Base-by-base conservation (phyloP, 2,329 filamentous ascomycete species). In the Diaporthe humulicola region DNA sequence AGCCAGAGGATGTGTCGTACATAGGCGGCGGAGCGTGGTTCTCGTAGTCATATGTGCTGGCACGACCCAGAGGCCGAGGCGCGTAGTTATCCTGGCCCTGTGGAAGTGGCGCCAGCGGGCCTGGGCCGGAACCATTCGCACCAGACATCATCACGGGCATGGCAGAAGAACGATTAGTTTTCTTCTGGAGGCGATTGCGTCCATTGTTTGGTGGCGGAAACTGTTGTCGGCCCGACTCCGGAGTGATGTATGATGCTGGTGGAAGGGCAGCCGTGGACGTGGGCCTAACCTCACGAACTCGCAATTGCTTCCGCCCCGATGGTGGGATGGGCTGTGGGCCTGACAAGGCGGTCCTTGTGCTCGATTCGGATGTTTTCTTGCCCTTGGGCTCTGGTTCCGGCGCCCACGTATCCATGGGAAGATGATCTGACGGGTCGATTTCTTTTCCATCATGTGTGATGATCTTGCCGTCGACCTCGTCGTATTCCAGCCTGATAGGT, bases 401-500 rank as follows among this genome's bases (percentile, higher is more conserved):
- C 2, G 93, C 93, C 93, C 93, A 95, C 1, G 91, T 91, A 73
- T 94, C 91, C 81, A 95, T 90, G 0, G 94, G 94, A 19, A 96
- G 87, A 80, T 96, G 94, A 82, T 96, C 94, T 0, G 93, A 95
- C 1, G 94, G 94, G 80, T 96, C 94, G 73, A 96, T 89, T 79
- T 95, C 93, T 73, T 93, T 89, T 9, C 94, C 94, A 80, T 95
- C 93, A 77, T 93, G 89, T 1, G 91, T 93, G 71, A 95, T 91
- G 76, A 96, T 95, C 79, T 94, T 94, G 12, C 90, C 92, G 70
- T 89, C 88, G 0, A 87, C 84, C 71, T 91, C 90, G 77, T 88
- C 85, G 69, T 86, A 87, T 64, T 87, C 85, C 1, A 79, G 76
- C n/a, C 81, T 79, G 3, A 80, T 75, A 9, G 75, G 70, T 22